phyloP scores from a whole-genome alignment of 768 basidiomycete genomes.

The Termitomyces eurrhizus region DNA sequence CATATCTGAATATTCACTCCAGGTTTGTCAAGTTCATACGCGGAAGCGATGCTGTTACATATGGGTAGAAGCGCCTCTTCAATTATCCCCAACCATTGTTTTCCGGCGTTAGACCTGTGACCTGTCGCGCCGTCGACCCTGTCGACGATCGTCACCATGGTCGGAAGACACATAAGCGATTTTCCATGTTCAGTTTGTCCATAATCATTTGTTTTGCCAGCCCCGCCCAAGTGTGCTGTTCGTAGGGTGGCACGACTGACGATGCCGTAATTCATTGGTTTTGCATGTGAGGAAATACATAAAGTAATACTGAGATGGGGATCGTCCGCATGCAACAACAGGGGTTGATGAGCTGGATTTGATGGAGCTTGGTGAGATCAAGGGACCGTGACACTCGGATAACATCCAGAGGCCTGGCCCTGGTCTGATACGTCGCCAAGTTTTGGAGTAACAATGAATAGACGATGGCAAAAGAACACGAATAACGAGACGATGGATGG shows the following conservation, averaged over 20 bases:
- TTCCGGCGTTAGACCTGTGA: not conserved
- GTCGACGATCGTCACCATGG: not conserved
- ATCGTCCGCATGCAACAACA: conserved; percentile 14
- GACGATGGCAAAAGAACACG: not conserved
- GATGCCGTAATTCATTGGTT: no score
- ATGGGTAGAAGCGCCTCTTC: not conserved
- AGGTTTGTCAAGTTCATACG: not conserved
- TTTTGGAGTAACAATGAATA: not conserved
- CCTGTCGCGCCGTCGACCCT: conserved; percentile 4
- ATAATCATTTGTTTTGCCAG: not conserved
- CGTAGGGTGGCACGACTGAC: not conserved
- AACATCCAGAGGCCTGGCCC: not conserved
- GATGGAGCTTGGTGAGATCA: conserved; percentile 6
- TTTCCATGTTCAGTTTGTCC: not conserved
- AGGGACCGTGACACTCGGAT: conserved; percentile 10
- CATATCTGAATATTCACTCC: not conserved
- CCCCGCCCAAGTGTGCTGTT: not conserved
- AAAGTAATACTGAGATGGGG: not conserved
- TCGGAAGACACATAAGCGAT: not conserved
- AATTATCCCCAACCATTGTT: conserved; percentile 1
- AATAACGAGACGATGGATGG: not conserved
- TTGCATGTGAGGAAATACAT: not conserved
- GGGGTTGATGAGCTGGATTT: conserved; percentile 15
- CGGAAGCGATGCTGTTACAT: not conserved
- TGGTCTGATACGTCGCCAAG: not conserved